Evolutionary conservation across 2,329 filamentous ascomycete genomes (phyloP).

Genomic region (Erysiphe neolycopersici): DNA sequence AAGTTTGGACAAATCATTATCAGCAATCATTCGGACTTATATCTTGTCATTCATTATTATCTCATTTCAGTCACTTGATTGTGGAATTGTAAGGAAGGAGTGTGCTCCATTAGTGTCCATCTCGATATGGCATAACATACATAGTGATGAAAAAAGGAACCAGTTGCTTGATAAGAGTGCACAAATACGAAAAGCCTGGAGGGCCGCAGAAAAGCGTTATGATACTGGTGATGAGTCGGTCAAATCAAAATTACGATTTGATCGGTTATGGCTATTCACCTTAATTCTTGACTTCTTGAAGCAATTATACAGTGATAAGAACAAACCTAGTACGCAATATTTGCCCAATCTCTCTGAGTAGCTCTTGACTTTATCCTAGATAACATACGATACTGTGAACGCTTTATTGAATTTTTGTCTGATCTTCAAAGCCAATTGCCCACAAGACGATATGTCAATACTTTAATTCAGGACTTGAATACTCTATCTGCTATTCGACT

Average conservation of each 20-base stretch:
- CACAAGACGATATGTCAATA: constrained; percentile 80
- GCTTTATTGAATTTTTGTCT: constrained; percentile 73
- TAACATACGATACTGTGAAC: constrained; percentile 59
- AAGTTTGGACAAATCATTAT: constrained; percentile 44
- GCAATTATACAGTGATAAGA: constrained; percentile 33
- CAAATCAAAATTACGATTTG: constrained; percentile 63
- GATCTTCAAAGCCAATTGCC: constrained; percentile 85
- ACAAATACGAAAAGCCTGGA: constrained; percentile 75
- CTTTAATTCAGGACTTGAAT: constrained; percentile 64
- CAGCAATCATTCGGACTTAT: constrained; percentile 43
- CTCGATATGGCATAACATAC: constrained; percentile 82
- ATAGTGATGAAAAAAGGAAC: constrained; percentile 49
- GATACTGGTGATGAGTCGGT: constrained; percentile 58
- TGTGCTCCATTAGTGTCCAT: constrained; percentile 89
- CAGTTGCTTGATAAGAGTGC: constrained; percentile 41
- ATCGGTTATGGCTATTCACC: constrained; percentile 79
- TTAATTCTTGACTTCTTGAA: constrained; percentile 61
- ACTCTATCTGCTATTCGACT: constrained; percentile 49
- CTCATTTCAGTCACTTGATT: constrained; percentile 85
- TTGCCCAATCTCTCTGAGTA: neutral
- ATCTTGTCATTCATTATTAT: constrained; percentile 75
- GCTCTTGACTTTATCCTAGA: constrained; percentile 19
- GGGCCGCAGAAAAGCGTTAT: constrained; percentile 60
- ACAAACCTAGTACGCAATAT: constrained; percentile 18
- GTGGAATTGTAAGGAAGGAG: constrained; percentile 70